A percentile compares a stretch with the other conserved stretches of the same genome.
These are phyloP conservation scores for Phymatotrichopsis omnivora DNA, from an alignment of 2,329 filamentous ascomycete species.

Conservation along the genomic window DNA sequence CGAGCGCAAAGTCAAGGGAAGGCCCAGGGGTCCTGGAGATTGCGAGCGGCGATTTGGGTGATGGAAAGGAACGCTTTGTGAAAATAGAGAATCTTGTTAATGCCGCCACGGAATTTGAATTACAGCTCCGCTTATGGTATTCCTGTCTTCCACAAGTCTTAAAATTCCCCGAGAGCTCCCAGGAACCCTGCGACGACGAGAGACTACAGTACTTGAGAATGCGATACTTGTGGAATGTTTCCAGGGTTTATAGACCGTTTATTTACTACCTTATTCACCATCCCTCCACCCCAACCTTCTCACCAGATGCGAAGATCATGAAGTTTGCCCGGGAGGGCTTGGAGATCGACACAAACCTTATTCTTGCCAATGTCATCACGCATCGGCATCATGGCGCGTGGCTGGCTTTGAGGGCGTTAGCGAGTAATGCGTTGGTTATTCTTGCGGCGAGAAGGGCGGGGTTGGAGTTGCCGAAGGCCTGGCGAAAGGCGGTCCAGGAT, in stretches of 20 bases:
- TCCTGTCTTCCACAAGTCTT: conserved; percentile 16
- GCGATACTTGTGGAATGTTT: conserved; percentile 28
- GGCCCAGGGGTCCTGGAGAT: conserved; percentile 14
- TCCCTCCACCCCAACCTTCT: conserved; percentile 15
- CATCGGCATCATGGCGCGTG: conserved; percentile 35
- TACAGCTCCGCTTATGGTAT: conserved; percentile 30
- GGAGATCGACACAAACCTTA: conserved; percentile 27
- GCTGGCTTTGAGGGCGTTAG: conserved; percentile 28
- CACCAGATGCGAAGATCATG: conserved; percentile 14
- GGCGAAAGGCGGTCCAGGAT: conserved; percentile 27
- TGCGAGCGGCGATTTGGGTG: no score
- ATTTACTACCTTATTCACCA: conserved; percentile 33
- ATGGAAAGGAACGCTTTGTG: conserved; percentile 22
- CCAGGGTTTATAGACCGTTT: conserved; percentile 33
- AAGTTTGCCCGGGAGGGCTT: conserved; percentile 27
- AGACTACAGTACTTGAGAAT: conserved; percentile 29
- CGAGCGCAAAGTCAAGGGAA: conserved; percentile 23
- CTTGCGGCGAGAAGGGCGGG: conserved; percentile 30
- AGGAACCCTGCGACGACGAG: conserved; percentile 21
- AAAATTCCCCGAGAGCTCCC: conserved; percentile 22
- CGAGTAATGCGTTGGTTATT: conserved; percentile 30
- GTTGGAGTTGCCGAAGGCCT: conserved; percentile 21
- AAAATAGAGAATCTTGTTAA: conserved; percentile 25
- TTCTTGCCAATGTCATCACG: conserved; percentile 28
- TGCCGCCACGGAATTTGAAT: conserved; percentile 27